Conservation (phyloP, 2,329 filamentous ascomycete species). For the Arthrobotrys musiformis region DNA sequence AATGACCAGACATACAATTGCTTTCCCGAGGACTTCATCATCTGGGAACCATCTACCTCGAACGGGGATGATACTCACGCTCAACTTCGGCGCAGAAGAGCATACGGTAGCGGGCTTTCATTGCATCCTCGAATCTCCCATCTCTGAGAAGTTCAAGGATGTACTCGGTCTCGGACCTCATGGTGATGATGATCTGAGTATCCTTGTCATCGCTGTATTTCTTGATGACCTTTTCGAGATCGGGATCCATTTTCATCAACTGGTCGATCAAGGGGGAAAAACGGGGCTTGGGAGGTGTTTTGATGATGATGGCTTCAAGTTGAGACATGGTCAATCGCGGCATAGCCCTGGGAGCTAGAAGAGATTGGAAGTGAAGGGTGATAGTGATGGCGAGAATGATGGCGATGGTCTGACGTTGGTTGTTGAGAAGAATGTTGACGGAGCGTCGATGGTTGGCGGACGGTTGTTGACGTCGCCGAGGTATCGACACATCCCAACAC, state of each 20-base stretch:
- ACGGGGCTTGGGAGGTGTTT: neutral
- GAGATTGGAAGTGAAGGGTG: neutral
- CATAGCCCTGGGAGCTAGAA: neutral
- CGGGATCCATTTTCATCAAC: neutral
- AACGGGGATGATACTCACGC: slow-evolving; percentile 18
- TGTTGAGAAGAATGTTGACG: neutral
- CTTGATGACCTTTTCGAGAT: neutral
- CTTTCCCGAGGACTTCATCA: neutral
- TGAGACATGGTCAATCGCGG: neutral
- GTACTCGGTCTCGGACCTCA: slow-evolving; percentile 25
- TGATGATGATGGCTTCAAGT: neutral
- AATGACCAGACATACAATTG: neutral
- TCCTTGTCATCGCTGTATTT: neutral
- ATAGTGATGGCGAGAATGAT: neutral
- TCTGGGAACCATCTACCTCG: neutral
- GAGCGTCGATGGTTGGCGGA: neutral
- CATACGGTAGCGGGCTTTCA: slow-evolving; percentile 15
- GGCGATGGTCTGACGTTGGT: neutral
- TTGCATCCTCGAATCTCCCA: slow-evolving; percentile 21
- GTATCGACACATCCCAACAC: neutral
- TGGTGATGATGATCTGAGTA: slow-evolving; percentile 13
- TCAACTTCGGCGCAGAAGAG: slow-evolving; percentile 37
- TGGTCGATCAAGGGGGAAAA: neutral
- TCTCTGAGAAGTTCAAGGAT: slow-evolving; percentile 11
- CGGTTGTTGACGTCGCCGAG: neutral